A percentile compares a stretch with the other conserved stretches of the same genome.
Evolutionary conservation across 2,329 filamentous ascomycete species (phyloP).

Genomic region (Lecanoromycetidae sp.): DNA sequence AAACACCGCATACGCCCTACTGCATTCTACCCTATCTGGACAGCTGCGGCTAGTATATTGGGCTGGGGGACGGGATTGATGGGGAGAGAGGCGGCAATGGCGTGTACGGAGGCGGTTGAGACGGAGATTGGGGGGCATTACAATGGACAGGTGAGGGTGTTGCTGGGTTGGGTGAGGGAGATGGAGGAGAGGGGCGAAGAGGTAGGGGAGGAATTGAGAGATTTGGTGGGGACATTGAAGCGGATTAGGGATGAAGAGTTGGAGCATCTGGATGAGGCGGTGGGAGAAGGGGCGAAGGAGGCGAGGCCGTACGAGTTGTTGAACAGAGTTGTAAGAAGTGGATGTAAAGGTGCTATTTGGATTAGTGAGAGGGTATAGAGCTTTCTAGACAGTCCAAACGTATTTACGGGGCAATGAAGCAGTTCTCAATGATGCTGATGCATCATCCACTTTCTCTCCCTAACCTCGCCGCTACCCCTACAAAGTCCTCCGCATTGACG

Average conservation of each 20-base stretch:
- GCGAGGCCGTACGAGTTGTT: slow-evolving; percentile 82
- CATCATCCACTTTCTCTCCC: slow-evolving; percentile 39
- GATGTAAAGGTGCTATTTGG: slow-evolving; percentile 87
- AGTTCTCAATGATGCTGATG: too few species aligned
- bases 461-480: slow-evolving; percentile 44
- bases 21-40: slow-evolving; percentile 84
- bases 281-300: slow-evolving; percentile 83
- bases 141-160: slow-evolving; percentile 72
- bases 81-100: slow-evolving; percentile 92
- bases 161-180: slow-evolving; percentile 68
- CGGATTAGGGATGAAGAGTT: slow-evolving; percentile 89
- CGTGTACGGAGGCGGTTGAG: slow-evolving; percentile 95
- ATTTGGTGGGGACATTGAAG: slow-evolving; percentile 61
- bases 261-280: slow-evolving; percentile 90
- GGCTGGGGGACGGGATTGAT: slow-evolving; percentile 84
- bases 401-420: too few species aligned
- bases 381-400: not conserved
- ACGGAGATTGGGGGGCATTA: slow-evolving; percentile 96
- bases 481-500: slow-evolving; percentile 50
- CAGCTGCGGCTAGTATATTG: slow-evolving; percentile 61
- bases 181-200: slow-evolving; percentile 70
- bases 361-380: slow-evolving; percentile 45
- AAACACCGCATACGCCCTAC: slow-evolving; percentile 87
- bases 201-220: slow-evolving; percentile 62
- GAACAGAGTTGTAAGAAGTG: slow-evolving; percentile 75